Conservation (phyloP, 2,329 filamentous ascomycete genomes). For the Aspergillus sergii region DNA sequence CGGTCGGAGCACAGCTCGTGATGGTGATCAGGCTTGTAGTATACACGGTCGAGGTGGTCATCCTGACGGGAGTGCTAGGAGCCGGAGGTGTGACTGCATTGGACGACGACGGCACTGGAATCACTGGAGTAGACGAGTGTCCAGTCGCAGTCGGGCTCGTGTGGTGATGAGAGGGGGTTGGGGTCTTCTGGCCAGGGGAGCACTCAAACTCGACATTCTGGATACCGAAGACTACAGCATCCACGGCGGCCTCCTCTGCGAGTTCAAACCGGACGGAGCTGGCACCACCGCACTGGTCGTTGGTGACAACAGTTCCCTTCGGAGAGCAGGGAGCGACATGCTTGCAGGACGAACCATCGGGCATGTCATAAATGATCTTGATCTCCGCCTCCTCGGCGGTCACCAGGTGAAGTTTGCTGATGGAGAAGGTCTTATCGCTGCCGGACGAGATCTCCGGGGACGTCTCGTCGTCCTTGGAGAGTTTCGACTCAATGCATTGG, state of each 20-base stretch:
- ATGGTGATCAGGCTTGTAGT: conserved; percentile 41
- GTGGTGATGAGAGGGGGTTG: conserved; percentile 9
- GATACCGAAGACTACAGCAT: conserved; percentile 68
- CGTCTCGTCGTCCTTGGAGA: conserved; percentile 41
- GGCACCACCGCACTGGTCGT: conserved; percentile 91
- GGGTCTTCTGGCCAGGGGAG: conserved; percentile 24
- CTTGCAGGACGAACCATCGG: conserved; percentile 79
- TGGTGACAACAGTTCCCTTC: conserved; percentile 70
- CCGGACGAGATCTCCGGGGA: conserved; percentile 64
- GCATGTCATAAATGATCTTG: conserved; percentile 86
- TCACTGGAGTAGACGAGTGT: conserved; percentile 19
- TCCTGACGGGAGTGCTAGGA: conserved; percentile 23
- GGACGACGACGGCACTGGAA: conserved; percentile 20
- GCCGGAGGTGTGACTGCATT: conserved; percentile 16
- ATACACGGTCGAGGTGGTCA: conserved; percentile 43
- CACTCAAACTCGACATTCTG: conserved; percentile 33
- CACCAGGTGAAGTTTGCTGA: conserved; percentile 72
- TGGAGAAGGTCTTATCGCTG: conserved; percentile 67
- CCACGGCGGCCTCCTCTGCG: conserved; percentile 57
- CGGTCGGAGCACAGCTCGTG: conserved; percentile 43
- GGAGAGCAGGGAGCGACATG: conserved; percentile 70
- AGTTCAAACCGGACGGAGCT: conserved; percentile 73
- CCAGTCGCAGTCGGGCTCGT: conserved; percentile 22
- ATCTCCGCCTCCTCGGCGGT: conserved; percentile 76
- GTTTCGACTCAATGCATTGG: conserved; percentile 65